These are phyloP conservation scores for Circinella minor DNA, from an alignment of 371 early-diverging fungal species.

Conservation along the genomic window DNA sequence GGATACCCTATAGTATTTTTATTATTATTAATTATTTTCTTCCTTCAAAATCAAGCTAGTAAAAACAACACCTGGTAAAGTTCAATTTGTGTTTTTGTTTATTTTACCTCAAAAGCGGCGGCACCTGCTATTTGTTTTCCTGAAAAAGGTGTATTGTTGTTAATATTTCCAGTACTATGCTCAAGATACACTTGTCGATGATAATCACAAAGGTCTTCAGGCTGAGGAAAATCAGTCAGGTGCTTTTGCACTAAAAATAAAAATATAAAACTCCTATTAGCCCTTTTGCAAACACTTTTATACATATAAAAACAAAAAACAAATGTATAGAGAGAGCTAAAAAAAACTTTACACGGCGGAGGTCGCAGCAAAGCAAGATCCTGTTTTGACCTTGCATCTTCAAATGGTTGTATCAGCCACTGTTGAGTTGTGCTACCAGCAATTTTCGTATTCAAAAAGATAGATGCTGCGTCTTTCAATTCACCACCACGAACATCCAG, in stretches of 20 bases:
- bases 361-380: constrained; percentile 48
- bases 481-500: constrained; percentile 50
- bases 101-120: constrained; percentile 59
- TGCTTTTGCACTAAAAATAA: constrained; percentile 19
- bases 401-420: constrained; percentile 50
- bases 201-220: constrained; percentile 46
- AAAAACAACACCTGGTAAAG: background rate
- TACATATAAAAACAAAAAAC: no score
- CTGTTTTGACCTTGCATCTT: constrained; percentile 40
- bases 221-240: constrained; percentile 39
- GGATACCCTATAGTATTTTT: constrained; percentile 30
- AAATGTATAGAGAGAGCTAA: background rate
- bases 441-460: constrained; percentile 41
- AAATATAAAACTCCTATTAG: background rate
- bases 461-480: constrained; percentile 38
- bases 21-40: background rate
- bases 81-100: background rate
- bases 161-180: background rate
- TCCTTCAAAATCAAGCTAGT: background rate
- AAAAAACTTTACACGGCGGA: constrained; percentile 35
- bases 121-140: constrained; percentile 60
- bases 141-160: constrained; percentile 18
- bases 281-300: background rate
- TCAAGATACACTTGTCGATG: constrained; percentile 44
- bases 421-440: constrained; percentile 41